A percentile compares a stretch with the other conserved stretches of the same genome.
phyloP scores from a whole-genome alignment of 2,329 filamentous ascomycete species.

The Phoma sp. region DNA sequence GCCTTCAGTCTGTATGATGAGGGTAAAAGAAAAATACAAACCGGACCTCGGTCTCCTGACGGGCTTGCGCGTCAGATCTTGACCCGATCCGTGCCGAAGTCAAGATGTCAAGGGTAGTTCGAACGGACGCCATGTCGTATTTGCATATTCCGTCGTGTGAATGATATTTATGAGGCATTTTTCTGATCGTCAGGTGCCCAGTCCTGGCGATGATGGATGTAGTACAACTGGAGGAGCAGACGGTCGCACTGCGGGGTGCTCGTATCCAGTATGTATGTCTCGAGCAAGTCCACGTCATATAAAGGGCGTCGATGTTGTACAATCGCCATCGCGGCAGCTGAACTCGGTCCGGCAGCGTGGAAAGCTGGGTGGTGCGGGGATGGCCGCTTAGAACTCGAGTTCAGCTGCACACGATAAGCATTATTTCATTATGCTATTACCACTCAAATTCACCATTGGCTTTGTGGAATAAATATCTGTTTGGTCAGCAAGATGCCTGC shows the following conservation, averaged over 20 bases:
- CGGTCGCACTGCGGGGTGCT: background rate
- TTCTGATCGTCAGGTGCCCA: conserved; percentile 13
- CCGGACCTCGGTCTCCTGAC: too few species aligned
- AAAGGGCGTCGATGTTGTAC: conserved; percentile 3
- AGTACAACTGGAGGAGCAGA: background rate
- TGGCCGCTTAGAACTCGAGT: conserved; percentile 27
- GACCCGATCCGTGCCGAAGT: background rate
- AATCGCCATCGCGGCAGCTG: conserved; percentile 15
- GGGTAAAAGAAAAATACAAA: background rate
- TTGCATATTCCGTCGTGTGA: background rate
- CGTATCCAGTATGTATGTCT: background rate
- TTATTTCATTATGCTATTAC: conserved; percentile 60
- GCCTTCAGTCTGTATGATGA: background rate
- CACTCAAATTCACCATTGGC: conserved; percentile 97
- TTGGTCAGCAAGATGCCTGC: conserved; percentile 10
- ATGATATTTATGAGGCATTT: conserved; percentile 1
- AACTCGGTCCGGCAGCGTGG: conserved; percentile 17
- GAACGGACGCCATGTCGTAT: background rate
- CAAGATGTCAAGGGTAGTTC: background rate
- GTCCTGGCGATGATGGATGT: conserved; percentile 4
- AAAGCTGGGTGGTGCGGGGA: conserved; percentile 6
- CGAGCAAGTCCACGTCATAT: background rate
- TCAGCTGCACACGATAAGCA: conserved; percentile 31
- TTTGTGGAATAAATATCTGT: conserved; percentile 93
- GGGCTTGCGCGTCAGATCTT: background rate